Base-by-base conservation (phyloP, 2,329 filamentous ascomycete species). In the Botryotinia convoluta region DNA sequence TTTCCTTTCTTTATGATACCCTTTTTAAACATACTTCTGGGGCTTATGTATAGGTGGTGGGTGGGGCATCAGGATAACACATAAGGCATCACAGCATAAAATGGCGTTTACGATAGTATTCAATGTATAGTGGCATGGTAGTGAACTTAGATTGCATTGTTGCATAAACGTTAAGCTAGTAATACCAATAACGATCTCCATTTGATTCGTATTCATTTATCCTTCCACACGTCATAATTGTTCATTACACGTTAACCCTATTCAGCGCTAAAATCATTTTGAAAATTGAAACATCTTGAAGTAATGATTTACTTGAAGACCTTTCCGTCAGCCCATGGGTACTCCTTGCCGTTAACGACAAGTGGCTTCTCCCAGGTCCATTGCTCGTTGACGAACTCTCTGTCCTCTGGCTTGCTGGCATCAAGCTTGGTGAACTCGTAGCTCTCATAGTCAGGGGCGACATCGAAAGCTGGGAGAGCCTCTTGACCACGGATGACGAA, bases 401-500 rank as follows among this genome's bases (percentile, higher is more conserved):
- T 90, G 89, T 98, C 93, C 84, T 95, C 94, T 72, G 88, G 84
- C 83, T 93, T 97, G 84, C 85, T 90, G 83, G 90, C 92, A 88
- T 99, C 95, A 81, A 99, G 94, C 92, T 98, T 98, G 84, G 86
- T 92, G 91, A 98, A 98, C 80, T 89, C 85, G 89, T 98, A 99
- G 87, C 92, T 95, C 90, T 99, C 96, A 84, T 89, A 94, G 86
- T 99, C 96, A 81, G 96, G 96, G 82, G 95, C 96, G 81, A 99
- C 96, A 80, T 98, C 93, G 84, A 99, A 98, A 81, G 94, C 96
- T 75, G 93, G 92, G 71, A 88, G 80, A 84, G 88, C 90, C 39
- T 99, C 93, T 84, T 98, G 91, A 79, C 96, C 96, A 82, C 96
- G 95, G 87, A 98, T 89, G 83, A 99, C 86, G 86, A 98, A 98